These are phyloP conservation scores for Phialocephala sp. DNA, from an alignment of 2,329 filamentous ascomycete species.

Conservation along the genomic window DNA sequence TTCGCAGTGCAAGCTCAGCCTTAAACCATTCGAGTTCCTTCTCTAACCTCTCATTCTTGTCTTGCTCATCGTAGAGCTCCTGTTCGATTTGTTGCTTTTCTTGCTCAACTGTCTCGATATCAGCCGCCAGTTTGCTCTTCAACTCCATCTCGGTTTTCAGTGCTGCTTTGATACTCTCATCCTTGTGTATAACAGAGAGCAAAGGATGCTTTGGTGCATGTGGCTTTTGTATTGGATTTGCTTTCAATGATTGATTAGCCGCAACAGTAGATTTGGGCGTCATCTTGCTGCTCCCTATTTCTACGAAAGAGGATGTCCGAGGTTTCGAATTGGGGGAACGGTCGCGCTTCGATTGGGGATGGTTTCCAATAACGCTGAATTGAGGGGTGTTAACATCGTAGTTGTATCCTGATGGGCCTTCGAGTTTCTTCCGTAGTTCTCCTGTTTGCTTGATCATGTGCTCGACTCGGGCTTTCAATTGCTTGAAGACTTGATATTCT, in stretches of 20 bases:
- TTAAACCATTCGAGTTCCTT: not conserved
- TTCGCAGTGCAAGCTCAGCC: not conserved
- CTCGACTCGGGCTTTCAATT: not conserved
- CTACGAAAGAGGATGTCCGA: not conserved
- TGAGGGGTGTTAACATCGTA: not conserved
- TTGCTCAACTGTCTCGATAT: not conserved
- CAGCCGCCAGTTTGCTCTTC: too few relatives aligned
- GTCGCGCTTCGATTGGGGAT: not conserved
- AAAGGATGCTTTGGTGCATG: too few relatives aligned
- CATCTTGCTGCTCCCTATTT: too few relatives aligned
- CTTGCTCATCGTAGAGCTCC: not conserved
- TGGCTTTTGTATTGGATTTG: too few relatives aligned
- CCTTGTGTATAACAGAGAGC: too few relatives aligned
- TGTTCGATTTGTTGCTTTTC: not conserved
- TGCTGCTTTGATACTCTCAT: too few relatives aligned
- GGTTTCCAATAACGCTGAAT: not conserved
- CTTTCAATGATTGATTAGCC: too few relatives aligned
- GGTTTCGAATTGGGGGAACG: not conserved
- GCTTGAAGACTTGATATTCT: not conserved
- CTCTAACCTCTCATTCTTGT: not conserved
- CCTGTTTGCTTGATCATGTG: not conserved
- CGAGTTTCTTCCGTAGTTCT: not conserved
- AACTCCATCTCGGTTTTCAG: too few relatives aligned
- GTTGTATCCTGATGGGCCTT: not conserved
- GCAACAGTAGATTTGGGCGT: too few relatives aligned